phyloP scores from a whole-genome alignment of 306 rosid species.

The Morella rubra region DNA sequence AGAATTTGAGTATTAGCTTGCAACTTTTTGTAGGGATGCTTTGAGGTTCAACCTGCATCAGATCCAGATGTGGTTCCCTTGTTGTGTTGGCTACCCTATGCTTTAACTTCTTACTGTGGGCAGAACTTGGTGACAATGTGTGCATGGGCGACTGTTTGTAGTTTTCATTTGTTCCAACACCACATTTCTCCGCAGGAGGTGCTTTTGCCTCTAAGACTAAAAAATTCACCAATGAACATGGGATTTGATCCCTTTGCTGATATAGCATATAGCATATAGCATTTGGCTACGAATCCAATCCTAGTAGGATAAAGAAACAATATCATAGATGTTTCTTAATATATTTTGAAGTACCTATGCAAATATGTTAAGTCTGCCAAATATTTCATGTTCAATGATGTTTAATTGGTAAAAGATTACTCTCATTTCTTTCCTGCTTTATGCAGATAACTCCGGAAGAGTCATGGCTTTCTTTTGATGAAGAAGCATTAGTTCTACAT shows the following conservation, averaged over 20 bases:
- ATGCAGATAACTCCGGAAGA: slow-evolving; percentile 76
- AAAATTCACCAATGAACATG: neutral
- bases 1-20: slow-evolving; percentile 3
- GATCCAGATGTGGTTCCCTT: neutral
- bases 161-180: neutral
- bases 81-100: neutral
- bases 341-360: neutral
- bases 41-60: neutral
- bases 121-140: neutral
- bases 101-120: neutral
- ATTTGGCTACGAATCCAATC: slow-evolving; percentile 1
- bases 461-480: slow-evolving; percentile 73
- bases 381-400: neutral
- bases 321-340: neutral
- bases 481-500: slow-evolving; percentile 73
- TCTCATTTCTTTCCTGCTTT: slow-evolving; percentile 22
- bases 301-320: neutral
- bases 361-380: neutral
- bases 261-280: neutral
- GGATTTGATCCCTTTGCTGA: neutral
- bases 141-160: neutral
- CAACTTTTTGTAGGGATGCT: neutral
- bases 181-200: neutral
- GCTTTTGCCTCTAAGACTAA: neutral
- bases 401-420: slow-evolving; percentile 16